Conservation (phyloP, 2,329 filamentous ascomycete species). For the Pyricularia sp. region DNA sequence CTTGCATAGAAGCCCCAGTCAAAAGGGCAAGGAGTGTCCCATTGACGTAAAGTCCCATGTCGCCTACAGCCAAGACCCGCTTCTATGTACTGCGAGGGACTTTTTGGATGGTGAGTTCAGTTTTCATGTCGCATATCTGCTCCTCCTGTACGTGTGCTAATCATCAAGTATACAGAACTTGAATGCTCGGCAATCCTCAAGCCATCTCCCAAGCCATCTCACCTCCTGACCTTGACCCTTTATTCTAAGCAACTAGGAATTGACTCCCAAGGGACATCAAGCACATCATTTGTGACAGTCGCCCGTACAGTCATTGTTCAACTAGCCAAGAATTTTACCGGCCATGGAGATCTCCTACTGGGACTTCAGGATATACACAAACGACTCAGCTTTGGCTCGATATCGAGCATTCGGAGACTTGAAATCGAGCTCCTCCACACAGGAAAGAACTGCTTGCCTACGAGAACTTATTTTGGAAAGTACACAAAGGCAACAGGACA, state of each 20-base stretch:
- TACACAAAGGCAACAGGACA: conserved; percentile 31
- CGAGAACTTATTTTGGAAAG: conserved; percentile 26
- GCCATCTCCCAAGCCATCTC: conserved; percentile 17
- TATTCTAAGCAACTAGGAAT: conserved; percentile 28
- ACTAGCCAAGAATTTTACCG: neutral
- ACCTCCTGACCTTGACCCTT: conserved; percentile 30
- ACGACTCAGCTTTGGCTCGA: conserved; percentile 23
- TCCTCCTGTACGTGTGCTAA: neutral
- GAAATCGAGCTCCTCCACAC: conserved; percentile 42
- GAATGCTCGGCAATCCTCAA: conserved; percentile 32
- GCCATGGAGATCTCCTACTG: neutral
- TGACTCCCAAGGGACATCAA: conserved; percentile 12
- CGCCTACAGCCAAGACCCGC: conserved; percentile 21
- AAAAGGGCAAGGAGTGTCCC: conserved; percentile 32
- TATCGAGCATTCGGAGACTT: conserved; percentile 32
- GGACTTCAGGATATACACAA: conserved; percentile 25
- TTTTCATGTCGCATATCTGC: neutral
- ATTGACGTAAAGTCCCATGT: neutral
- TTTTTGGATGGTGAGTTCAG: conserved; percentile 40
- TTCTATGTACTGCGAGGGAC: conserved; percentile 31
- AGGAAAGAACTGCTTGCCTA: conserved; percentile 33
- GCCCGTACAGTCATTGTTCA: neutral
- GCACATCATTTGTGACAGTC: neutral
- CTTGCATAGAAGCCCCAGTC: conserved; percentile 15
- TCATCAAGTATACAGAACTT: conserved; percentile 27